Conservation (phyloP, 768 basidiomycete species). For the Mycena kentingensis region DNA sequence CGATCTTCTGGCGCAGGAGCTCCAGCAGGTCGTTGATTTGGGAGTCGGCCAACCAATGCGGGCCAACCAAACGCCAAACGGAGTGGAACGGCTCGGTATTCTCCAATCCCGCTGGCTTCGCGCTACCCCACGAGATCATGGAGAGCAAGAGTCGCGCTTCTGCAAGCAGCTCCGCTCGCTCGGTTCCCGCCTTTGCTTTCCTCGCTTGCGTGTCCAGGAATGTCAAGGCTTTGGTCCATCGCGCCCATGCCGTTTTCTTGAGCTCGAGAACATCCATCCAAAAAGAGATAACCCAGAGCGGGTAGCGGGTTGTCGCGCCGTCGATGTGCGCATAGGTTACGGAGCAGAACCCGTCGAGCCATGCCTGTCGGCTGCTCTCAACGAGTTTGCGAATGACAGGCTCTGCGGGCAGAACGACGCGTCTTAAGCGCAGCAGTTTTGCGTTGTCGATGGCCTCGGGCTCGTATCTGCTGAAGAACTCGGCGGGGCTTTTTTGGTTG, state of each 20-base stretch:
- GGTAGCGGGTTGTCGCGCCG: neutral
- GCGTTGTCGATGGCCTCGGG: neutral
- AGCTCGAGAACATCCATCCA: constrained; percentile 8
- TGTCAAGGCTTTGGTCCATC: neutral
- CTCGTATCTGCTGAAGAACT: constrained; percentile 4
- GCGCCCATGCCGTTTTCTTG: constrained; percentile 2
- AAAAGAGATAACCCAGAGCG: constrained; percentile 9
- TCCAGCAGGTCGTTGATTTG: constrained; percentile 16
- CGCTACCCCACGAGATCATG: constrained; percentile 11
- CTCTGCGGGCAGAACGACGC: constrained; percentile 4
- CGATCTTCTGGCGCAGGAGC: constrained; percentile 6
- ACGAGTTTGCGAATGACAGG: neutral
- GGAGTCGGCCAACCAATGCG: constrained; percentile 6
- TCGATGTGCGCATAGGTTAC: constrained; percentile 3
- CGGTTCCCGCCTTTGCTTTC: neutral
- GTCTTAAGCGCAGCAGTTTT: neutral
- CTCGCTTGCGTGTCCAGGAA: constrained; percentile 2
- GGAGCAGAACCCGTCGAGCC: constrained; percentile 5
- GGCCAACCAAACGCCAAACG: constrained; percentile 8
- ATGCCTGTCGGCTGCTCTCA: neutral
- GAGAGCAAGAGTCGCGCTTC: constrained; percentile 4
- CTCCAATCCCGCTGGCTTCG: constrained; percentile 1
- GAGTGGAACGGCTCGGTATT: neutral
- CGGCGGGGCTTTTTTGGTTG: neutral
- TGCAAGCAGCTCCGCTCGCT: neutral